Base-by-base conservation (phyloP, 2,329 filamentous ascomycete genomes). In the Lachnellula occidentalis region DNA sequence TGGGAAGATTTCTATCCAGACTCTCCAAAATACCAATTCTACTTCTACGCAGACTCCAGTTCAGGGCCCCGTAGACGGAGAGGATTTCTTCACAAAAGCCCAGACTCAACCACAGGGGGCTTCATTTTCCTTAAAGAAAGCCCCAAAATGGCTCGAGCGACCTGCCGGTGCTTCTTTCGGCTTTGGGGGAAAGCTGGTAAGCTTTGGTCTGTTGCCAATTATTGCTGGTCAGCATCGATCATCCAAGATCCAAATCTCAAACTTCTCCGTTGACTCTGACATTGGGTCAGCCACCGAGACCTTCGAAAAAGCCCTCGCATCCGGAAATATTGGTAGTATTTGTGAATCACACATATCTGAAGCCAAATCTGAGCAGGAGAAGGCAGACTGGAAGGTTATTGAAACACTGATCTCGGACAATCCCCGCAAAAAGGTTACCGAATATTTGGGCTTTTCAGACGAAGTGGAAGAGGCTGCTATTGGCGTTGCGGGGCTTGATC, bases 31-130 rank as follows among this genome's bases (percentile, higher is more conserved):
- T 72, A 96, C 92, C 34, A 95, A 94, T 69, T 82, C 86, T 11
- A 82, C 88, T 54, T 78, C 80, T n/a, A 79, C 86, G 1, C 83
- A 91, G 70, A 76, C 78, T 42, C 77, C 80, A 5, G 79, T 85
- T 11, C 83, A 89, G 65, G 83, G 78, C 64, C 83, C 83, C 50
- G 74, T 94, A 34, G 90, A 96, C 66, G 92, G 88, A 47, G 94
- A 96, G 67, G 94, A 97, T 67, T 99, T 99, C 77, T 99, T 99
- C 67, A 88, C 89, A 14, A 92, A 90, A 70, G 92, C 92, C 11
- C 92, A 96, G 70, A 89, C 86, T 6, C 90, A 96, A 66, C 90
- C 92, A 3, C 92, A 96, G 71, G 88, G 86, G 21, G 88, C 89
- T 24, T 91, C 89, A 2, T 99, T 97, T 76, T 90, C 90, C 2